Evolutionary conservation across 495 filamentous ascomycete genomes (phyloP), one percentile per base, ranked within the genome.

Genomic region (Penicillium lividum): DNA sequence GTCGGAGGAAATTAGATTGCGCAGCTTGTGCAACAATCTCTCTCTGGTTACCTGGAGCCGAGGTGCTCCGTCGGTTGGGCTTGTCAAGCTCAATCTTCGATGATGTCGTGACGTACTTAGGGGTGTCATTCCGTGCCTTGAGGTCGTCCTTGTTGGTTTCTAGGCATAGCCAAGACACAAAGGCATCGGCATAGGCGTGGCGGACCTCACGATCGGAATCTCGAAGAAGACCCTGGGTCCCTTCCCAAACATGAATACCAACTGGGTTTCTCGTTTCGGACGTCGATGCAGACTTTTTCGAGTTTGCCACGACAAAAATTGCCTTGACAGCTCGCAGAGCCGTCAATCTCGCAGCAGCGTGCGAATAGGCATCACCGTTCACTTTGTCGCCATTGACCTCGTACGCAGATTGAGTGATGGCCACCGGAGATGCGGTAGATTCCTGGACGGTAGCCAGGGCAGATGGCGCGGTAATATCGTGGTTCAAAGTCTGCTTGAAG

Each of bases 141-240:
- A 88, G 75, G 56, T 94, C 90, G 22, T 72, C 78, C 60, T 80
- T 82, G 28, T 82, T 89, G 33, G 90, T 90, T 71, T 97, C 93
- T 15, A 88, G 77, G 50, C 86, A 81, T 45, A 96, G 73, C 92
- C 92, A 97, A 7, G 87, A 87, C 27, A 89, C 68, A 9, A 97
- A 72, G 9, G 92, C 89, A 69, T 96, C 89, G 7, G 83, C 84
- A 65, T 96, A 97, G 2, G 91, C 89, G 65, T 86, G 86, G 47
- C 92, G 82, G 44, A 96, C 92, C 22, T 85, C 79, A 18, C 81
- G 82, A 62, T 92, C 86, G 10, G 84, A 78, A 66, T 96, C 93
- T 16, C 89, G 83, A 22, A 96, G 74, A 46, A 97, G 82, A 86
- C 90, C 94, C 54, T 96, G 90, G 0, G 92, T 95, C 11, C 90